Evolutionary conservation across 1,284 basidiomycete genomes (phyloP), one percentile per base, ranked within the genome.

Genomic region (Moesziomyces sp.): DNA sequence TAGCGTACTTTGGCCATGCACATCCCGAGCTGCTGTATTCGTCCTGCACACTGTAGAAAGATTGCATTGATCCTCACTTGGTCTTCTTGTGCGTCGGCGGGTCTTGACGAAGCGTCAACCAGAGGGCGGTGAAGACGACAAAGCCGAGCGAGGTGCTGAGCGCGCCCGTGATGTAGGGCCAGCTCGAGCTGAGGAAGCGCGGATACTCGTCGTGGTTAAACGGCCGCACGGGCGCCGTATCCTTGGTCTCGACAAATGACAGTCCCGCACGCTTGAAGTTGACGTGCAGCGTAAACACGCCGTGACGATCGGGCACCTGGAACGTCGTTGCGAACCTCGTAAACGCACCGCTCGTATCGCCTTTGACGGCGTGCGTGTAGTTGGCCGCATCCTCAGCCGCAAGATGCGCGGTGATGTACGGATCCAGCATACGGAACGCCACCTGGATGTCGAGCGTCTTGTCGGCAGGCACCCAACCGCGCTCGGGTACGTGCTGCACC

Each of bases 341-440:
- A 47, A 53, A 21, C 11, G 78, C 58, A n/a, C 71, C 51, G 34
- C 34, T 51, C 24, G 46, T 42, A 85, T 65, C 19, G 13, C 30
- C 30, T 26, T 44, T 1, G 48, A 40, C 30, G 48, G 48, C 14
- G 26, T 46, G 26, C 5, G 63, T 67, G 6, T 49, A 49, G 46
- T 65, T 58, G 18, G 40, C 40, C 10, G 44, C 5, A 18, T 54
- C 56, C 26, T 72, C 44, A 0, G 77, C 57, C 16, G 61, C 24
- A 1, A 82, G 75, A 19, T 68, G 58, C 0, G 71, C 67, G 1
- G 80, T 82, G 46, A 83, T 75, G 64, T 80, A 82, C 0, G 82
- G 96, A 85, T 99, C 97, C 45, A 99, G 89, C 96, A 99, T 99
- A 28, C 93, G 94, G 84, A 98, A 97, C 77, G 96, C 94, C 54